Evolutionary conservation across 169 alveolate genomes (phyloP).

Genomic region (Plasmodium relictum): DNA sequence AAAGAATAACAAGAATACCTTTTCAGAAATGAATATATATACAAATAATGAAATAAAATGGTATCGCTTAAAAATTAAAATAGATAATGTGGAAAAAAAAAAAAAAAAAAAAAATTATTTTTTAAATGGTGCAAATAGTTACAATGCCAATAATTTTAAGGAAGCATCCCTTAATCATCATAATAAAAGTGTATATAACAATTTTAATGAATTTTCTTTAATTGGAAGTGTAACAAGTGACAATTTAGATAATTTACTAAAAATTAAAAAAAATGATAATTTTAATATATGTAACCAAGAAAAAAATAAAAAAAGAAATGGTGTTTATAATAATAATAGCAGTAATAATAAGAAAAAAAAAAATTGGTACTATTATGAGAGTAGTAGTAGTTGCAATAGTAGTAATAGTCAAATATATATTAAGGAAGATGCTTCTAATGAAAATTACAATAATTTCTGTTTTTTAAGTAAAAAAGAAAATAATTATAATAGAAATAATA

Average conservation of each 20-base stretch:
- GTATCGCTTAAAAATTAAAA: conserved; percentile 62
- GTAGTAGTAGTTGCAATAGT: conserved; percentile 18
- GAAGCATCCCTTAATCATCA: neutral
- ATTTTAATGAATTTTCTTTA: neutral
- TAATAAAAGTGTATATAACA: neutral
- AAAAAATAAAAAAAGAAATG: conserved; percentile 2
- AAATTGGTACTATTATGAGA: conserved; percentile 40
- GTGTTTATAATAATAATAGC: neutral
- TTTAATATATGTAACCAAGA: neutral
- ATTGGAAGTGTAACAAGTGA: neutral
- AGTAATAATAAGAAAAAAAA: conserved; percentile 18
- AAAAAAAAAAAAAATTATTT: conserved; percentile 15
- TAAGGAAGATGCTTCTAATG: neutral
- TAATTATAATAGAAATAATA: neutral
- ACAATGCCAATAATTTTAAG: neutral
- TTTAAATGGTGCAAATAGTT: neutral
- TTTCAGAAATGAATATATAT: conserved; percentile 16
- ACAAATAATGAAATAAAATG: conserved; percentile 44
- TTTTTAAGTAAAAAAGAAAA: neutral
- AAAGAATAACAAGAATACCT: conserved; percentile 14
- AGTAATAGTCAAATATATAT: neutral
- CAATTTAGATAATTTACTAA: conserved; percentile 14
- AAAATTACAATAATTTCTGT: too few relatives aligned
- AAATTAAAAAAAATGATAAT: conserved; percentile 11
- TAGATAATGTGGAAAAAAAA: conserved; percentile 43